These are phyloP conservation scores for Aureobasidium namibiae DNA, from an alignment of 2,329 filamentous ascomycete species.

Conservation along the genomic window DNA sequence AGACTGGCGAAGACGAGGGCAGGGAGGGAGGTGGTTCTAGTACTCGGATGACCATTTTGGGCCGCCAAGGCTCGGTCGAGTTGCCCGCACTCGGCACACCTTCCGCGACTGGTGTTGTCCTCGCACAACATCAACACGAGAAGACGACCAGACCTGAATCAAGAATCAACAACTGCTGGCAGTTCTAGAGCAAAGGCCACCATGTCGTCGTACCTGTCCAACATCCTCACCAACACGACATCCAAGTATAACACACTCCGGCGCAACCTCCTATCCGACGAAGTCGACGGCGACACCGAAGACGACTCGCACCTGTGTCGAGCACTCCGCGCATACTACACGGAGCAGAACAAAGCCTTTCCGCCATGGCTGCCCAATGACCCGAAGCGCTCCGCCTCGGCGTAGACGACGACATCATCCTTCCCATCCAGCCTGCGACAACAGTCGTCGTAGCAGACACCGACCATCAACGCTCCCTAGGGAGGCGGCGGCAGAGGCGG, in stretches of 20 bases:
- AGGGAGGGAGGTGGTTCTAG: not conserved
- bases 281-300: slow-evolving; percentile 50
- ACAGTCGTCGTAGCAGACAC: slow-evolving; percentile 28
- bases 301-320: slow-evolving; percentile 94
- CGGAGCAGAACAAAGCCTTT: slow-evolving; percentile 72
- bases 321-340: slow-evolving; percentile 87
- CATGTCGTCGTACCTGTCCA: slow-evolving; percentile 78
- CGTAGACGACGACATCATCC: slow-evolving; percentile 38
- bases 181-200: slow-evolving; percentile 17
- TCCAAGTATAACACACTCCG: slow-evolving; percentile 51
- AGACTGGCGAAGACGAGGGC: not conserved
- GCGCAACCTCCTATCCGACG: slow-evolving; percentile 57
- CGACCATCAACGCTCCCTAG: slow-evolving; percentile 22
- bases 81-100: not conserved
- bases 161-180: not conserved
- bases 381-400: slow-evolving; percentile 62
- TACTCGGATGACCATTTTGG: not conserved
- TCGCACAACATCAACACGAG: slow-evolving; percentile 7
- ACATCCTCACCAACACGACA: slow-evolving; percentile 51
- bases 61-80: slow-evolving; percentile 6
- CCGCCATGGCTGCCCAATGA: slow-evolving; percentile 85
- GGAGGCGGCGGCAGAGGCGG: slow-evolving; percentile 36
- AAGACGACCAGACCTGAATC: not conserved
- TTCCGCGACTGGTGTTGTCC: not conserved
- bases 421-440: slow-evolving; percentile 43